phyloP scores from a whole-genome alignment of 768 basidiomycete species.

The Leccinum imitatum region DNA sequence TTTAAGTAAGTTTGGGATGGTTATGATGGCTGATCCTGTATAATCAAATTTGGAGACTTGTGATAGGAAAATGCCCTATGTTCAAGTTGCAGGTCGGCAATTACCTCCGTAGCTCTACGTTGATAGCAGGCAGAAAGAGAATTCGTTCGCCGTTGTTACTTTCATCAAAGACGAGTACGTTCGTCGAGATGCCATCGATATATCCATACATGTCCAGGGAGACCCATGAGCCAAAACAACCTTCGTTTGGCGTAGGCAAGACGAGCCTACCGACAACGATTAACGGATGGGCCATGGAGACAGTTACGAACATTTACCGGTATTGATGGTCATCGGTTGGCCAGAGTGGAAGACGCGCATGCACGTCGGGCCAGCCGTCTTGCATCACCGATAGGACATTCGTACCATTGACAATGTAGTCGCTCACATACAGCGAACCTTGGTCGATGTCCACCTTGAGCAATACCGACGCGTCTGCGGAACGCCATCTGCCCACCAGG shows the following conservation, averaged over 20 bases:
- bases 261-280: constrained; percentile 14
- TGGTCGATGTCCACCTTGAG: constrained; percentile 32
- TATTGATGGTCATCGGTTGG: constrained; percentile 41
- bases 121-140: constrained; percentile 16
- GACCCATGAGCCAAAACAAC: constrained; percentile 24
- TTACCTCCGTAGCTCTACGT: constrained; percentile 12
- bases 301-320: constrained; percentile 22
- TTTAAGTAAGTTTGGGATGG: background rate
- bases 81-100: background rate
- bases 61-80: background rate
- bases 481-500: constrained; percentile 38
- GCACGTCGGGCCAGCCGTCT: constrained; percentile 1
- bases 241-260: constrained; percentile 14
- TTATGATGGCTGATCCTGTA: background rate
- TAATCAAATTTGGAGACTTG: background rate
- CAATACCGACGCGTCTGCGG: constrained; percentile 25
- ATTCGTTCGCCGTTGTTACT: constrained; percentile 3
- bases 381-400: constrained; percentile 38
- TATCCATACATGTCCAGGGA: constrained; percentile 26
- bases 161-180: constrained; percentile 11
- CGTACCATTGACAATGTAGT: constrained; percentile 34
- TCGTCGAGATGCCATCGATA: constrained; percentile 23
- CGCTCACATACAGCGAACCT: constrained; percentile 30
- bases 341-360: constrained; percentile 31
- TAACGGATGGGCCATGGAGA: background rate